Base-by-base conservation (phyloP, 2,329 filamentous ascomycete species). In the Plenodomus lindquistii region DNA sequence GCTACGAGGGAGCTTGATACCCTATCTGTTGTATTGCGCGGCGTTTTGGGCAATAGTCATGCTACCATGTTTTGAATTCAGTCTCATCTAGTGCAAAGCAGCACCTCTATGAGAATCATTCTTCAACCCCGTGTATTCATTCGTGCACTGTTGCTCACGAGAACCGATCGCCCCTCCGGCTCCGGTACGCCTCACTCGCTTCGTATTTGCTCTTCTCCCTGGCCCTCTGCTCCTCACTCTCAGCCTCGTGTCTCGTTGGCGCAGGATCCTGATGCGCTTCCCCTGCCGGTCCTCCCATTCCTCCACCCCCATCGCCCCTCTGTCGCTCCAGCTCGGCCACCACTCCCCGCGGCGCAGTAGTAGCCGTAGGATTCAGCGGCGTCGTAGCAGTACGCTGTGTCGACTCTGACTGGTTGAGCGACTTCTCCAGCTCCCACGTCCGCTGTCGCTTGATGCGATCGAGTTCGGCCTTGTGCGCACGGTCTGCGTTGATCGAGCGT, bases 151-250 rank as follows among this genome's bases (percentile, higher is more conserved):
- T 19, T 3, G 10, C 42, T 60, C 49, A 73, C 40, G 69, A 72
- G 51, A 99, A 95, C 27, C 94, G 82, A 76, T 97, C 92, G 3
- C 94, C 94, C 71, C 91, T 95, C 52, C 80, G 83, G 74, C 87
- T 88, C 62, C 83, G 78, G 73, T 87, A 97, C 46, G 91, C 88
- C 60, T 83, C 80, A 44, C 78, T 79, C 24, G 88, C 86, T 76
- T 97, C 92, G 73, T 95, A 97, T 76, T 96, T 96, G 71, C 90
- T 88, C 79, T 91, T 95, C 73, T 92, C 89, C 29, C 77, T 64
- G 20, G 88, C 78, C 55, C 81, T 79, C 67, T 91, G 80, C 37
- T 78, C 75, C 68, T 89, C 88, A 36, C 83, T 88, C 56, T 85
- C 80, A 1, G 89, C 88, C 51, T 87, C 88, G 74, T 96, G 91